phyloP scores from a whole-genome alignment of 1,284 basidiomycete species.

The Chondrostereum purpureum region DNA sequence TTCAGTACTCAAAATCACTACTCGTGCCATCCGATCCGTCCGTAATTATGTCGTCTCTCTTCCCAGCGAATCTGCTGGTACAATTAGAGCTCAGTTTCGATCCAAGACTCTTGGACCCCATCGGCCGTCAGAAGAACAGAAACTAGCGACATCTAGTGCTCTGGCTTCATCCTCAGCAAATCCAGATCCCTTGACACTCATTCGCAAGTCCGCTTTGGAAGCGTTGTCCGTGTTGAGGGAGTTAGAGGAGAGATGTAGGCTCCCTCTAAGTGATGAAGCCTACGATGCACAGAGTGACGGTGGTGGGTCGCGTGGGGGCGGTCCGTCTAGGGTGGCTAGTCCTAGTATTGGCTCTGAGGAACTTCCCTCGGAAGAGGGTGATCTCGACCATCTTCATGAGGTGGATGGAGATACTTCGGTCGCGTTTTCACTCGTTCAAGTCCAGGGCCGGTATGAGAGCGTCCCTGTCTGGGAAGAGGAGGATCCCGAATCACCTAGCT shows the following conservation, averaged over 20 bases:
- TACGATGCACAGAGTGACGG: constrained; percentile 72
- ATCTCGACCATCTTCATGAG: constrained; percentile 20
- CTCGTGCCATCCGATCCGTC: constrained; percentile 69
- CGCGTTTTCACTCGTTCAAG: constrained; percentile 61
- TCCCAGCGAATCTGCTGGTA: constrained; percentile 61
- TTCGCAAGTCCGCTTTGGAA: constrained; percentile 70
- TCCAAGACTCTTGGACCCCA: constrained; percentile 6
- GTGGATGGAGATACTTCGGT: constrained; percentile 52
- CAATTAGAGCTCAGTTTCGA: constrained; percentile 38
- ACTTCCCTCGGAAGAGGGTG: constrained; percentile 27
- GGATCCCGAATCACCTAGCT: constrained; percentile 35
- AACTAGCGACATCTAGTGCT: constrained; percentile 21
- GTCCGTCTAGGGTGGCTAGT: constrained; percentile 38
- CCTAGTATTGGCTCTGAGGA: constrained; percentile 39
- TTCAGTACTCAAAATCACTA: constrained; percentile 64
- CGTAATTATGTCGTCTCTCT: constrained; percentile 76
- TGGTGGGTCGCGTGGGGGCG: constrained; percentile 28
- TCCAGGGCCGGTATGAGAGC: constrained; percentile 55
- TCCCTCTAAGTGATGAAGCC: constrained; percentile 65
- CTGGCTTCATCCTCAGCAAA: constrained; percentile 18
- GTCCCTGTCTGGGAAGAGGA: constrained; percentile 78
- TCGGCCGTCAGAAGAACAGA: constrained; percentile 25
- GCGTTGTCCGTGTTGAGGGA: constrained; percentile 68
- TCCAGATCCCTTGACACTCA: constrained; percentile 57
- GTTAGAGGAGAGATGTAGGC: constrained; percentile 58